phyloP scores from a whole-genome alignment of 345 rosid genomes.

The Ceriops tagal region DNA sequence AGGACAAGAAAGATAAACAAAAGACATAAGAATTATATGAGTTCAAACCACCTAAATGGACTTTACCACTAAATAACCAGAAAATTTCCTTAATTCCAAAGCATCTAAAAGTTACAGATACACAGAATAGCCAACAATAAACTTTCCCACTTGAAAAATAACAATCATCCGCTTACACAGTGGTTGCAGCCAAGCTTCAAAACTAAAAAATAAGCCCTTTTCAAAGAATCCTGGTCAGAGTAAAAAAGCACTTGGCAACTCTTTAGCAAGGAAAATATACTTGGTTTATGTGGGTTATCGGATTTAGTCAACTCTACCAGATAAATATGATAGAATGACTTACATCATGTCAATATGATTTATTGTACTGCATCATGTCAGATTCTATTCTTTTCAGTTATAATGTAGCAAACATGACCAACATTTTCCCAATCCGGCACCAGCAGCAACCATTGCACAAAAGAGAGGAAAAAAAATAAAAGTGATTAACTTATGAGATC shows the following conservation, averaged over 20 bases:
- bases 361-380: too few relatives aligned
- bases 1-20: background rate
- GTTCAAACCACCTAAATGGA: background rate
- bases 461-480: background rate
- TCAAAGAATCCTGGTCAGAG: background rate
- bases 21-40: background rate
- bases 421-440: background rate
- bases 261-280: too few relatives aligned
- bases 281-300: too few relatives aligned
- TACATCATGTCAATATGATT: too few relatives aligned
- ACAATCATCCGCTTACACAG: too few relatives aligned
- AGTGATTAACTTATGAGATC: conserved; percentile 62
- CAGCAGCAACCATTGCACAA: background rate
- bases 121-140: too few relatives aligned
- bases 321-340: too few relatives aligned
- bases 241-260: background rate
- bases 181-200: background rate
- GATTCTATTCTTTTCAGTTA: background rate
- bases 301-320: too few relatives aligned
- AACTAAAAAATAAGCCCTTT: background rate
- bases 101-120: too few relatives aligned
- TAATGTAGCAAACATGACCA: background rate
- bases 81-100: background rate
- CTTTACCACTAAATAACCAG: background rate
- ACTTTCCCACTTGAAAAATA: too few relatives aligned